Base-by-base conservation (phyloP, 2,329 filamentous ascomycete species). In the Gnomoniopsis smithogilvyi region DNA sequence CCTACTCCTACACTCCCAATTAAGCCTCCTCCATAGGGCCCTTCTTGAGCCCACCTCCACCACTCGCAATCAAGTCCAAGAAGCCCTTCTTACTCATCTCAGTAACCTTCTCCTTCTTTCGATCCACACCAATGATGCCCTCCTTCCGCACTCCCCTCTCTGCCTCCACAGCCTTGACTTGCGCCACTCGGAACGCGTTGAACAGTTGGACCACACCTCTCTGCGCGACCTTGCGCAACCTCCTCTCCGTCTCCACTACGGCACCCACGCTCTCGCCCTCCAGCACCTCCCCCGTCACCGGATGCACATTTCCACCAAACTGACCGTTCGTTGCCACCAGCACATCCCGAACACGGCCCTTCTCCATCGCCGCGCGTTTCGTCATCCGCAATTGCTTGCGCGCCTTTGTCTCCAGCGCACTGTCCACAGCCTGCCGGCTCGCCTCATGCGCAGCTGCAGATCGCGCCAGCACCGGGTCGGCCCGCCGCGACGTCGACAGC, bases 41-140 rank as follows among this genome's bases (percentile, higher is more conserved):
- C 74, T 84, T 85, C 68, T 85, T 87, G 65, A 85, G 64, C 22
- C 77, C 78, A 1, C 84, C 83, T 12, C 85, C 84, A 21, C 84
- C 83, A 2, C 81, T 83, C 3, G 85, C 84, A 71, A 99, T 96
- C 72, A 98, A 76, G 62, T 98, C 94, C 72, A 99, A 75, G 76
- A 98, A 99, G 0, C 94, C 93, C 77, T 97, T 91, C 78, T 96
- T 96, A 73, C 90, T 96, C 88, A 99, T 95, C 80, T 98, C 93
- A 65, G 91, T 95, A 54, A 96, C 81, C 77, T 89, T 92, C 75
- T 96, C 92, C 75, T 96, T 89, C 64, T 92, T 85, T 73, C 90
- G 86, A 62, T 83, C 84, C 68, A 92, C 86, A 1, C 94, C 94
- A 34, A 96, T 83, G 0, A 96, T 79, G 3, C 92, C 90, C 62